Percentiles rank a stretch among this genome's conserved stretches.
phyloP scores from a whole-genome alignment of 345 rosid genomes.

The Sonneratia alba region DNA sequence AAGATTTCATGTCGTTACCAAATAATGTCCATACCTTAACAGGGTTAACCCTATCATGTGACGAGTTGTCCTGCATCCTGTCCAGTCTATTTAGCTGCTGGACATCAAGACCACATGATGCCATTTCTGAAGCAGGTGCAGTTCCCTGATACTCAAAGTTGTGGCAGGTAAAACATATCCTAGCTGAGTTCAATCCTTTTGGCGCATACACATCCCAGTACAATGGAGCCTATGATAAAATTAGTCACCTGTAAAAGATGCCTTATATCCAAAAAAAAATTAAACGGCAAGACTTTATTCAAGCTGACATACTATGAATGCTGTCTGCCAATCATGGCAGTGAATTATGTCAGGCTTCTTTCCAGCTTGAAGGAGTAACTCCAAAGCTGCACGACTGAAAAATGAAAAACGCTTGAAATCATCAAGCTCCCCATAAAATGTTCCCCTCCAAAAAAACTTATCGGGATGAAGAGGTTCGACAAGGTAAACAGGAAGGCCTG shows the following conservation, averaged over 20 bases:
- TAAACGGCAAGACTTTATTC: conserved; percentile 1
- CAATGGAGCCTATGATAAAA: conserved; percentile 71
- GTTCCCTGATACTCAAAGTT: conserved; percentile 98
- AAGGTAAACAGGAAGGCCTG: conserved; percentile 95
- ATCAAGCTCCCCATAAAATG: conserved; percentile 83
- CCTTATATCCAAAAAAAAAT: conserved; percentile 1
- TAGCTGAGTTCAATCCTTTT: conserved; percentile 86
- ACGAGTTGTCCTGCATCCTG: conserved; percentile 87
- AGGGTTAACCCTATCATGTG: conserved; percentile 74
- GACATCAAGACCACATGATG: conserved; percentile 87
- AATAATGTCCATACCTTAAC: conserved; percentile 44
- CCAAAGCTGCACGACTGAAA: conserved; percentile 94
- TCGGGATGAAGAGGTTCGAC: conserved; percentile 95
- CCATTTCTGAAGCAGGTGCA: conserved; percentile 73
- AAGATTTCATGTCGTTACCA: not conserved
- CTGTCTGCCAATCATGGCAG: conserved; percentile 99
- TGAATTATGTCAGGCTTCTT: conserved; percentile 94
- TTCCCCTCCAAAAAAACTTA: conserved; percentile 95
- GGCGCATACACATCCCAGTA: conserved; percentile 93
- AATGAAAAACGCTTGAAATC: conserved; percentile 91
- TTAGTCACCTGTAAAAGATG: conserved; percentile 10
- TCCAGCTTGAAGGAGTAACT: conserved; percentile 82
- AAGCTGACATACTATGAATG: conserved; percentile 67
- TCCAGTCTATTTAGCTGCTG: conserved; percentile 83
- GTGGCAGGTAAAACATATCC: conserved; percentile 97